Conservation (phyloP, 2,329 filamentous ascomycete genomes). For the Acrodontium crateriforme region DNA sequence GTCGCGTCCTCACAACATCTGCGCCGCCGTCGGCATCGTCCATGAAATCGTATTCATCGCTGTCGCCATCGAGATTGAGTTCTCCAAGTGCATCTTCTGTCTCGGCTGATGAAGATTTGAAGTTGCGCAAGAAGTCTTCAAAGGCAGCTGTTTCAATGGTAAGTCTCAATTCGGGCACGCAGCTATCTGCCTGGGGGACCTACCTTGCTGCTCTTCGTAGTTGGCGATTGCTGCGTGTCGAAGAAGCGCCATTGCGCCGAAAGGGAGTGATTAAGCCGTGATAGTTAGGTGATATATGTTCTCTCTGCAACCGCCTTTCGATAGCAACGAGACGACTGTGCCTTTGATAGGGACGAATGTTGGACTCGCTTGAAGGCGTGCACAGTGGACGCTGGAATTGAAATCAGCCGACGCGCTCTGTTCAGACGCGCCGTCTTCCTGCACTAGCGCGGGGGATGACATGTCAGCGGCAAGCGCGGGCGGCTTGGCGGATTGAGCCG, state of each 20-base stretch:
- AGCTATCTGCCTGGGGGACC: slow-evolving; percentile 19
- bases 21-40: slow-evolving; percentile 50
- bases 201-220: slow-evolving; percentile 76
- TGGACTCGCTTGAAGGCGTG: too few species aligned
- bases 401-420: too few species aligned
- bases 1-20: slow-evolving; percentile 20
- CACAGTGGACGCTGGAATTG: too few species aligned
- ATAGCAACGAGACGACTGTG: too few species aligned
- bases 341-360: too few species aligned
- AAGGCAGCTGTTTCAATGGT: slow-evolving; percentile 53
- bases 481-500: too few species aligned
- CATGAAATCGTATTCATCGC: slow-evolving; percentile 88
- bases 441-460: too few species aligned
- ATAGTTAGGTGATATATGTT: background rate
- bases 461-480: too few species aligned
- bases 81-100: slow-evolving; percentile 71
- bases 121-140: slow-evolving; percentile 73
- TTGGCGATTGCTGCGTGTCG: slow-evolving; percentile 67
- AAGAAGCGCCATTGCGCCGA: slow-evolving; percentile 63
- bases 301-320: too few species aligned
- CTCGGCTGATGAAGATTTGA: slow-evolving; percentile 65
- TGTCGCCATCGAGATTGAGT: slow-evolving; percentile 78
- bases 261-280: too few species aligned
- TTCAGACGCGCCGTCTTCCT: too few species aligned
- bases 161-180: slow-evolving; percentile 9